Base-by-base conservation (phyloP, 768 basidiomycete species). In the Tulasnella sp. region DNA sequence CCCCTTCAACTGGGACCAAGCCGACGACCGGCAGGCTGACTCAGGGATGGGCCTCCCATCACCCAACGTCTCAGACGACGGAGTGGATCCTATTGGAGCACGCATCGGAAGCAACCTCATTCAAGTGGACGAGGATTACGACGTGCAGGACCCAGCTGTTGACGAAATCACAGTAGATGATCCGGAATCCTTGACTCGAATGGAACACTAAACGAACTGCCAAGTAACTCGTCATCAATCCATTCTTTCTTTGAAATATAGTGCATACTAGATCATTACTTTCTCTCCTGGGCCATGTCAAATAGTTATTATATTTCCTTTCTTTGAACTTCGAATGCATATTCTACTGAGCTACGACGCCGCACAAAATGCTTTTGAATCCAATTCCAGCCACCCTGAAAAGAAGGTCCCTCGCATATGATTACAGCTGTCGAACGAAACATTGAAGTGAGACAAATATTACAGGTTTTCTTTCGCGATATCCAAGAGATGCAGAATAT, bases 41-140 rank as follows among this genome's bases (percentile, higher is more conserved):
- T 40, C 73, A 2, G 73, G 7, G 8, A 40, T 36, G 39, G 44
- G 39, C 24, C 39, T 46, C 1, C 73, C 73, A 1, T 74, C 73
- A n/a, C 73, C 73, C 10, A 74, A 40, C 73, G 73, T 74, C 18
- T 74, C 73, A 24, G 73, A 74, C 44, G 73, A 74, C 18, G 73
- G 44, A 27, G 38, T 74, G 21, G 73, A 46, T 38, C 31, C 38
- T 14, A 14, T 36, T 34, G 39, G 39, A 0, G 31, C 38, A n/a
- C 73, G 73, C 18, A 27, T 72, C 18, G 71, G 40, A 1, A 36
- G 6, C 39, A 74, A 74, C 39, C 34, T 40, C 3, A 40, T 74
- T 16, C 39, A 40, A 18, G 39, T 74, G 27, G 73, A 74, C 39
- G 73, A 74, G 39, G 73, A 74, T 38, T 74, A 74, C 38, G 73